Conservation (phyloP, 129 eudicot genomes). For the Flaveria robusta region DNA sequence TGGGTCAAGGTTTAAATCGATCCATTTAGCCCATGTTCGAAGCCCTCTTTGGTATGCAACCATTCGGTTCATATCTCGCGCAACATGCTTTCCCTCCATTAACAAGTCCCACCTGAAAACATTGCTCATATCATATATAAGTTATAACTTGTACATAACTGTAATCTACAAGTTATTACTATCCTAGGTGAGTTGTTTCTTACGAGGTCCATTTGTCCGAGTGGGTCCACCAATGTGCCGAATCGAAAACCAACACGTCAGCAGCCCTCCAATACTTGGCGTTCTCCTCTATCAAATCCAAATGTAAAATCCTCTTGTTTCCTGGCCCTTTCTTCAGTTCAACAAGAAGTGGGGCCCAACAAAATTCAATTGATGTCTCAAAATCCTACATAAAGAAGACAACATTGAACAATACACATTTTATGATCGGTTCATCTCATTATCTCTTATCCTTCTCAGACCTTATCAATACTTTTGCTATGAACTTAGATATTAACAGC, state of each 20-base stretch:
- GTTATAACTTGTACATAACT: background rate
- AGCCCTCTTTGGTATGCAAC: constrained; percentile 81
- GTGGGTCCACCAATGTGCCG: constrained; percentile 98
- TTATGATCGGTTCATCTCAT: too few species aligned
- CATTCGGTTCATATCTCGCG: constrained; percentile 61
- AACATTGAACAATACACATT: background rate
- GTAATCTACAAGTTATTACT: background rate
- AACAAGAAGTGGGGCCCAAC: constrained; percentile 91
- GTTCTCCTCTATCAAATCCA: constrained; percentile 85
- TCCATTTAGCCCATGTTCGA: constrained; percentile 83
- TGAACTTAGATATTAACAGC: too few species aligned
- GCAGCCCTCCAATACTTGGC: constrained; percentile 88
- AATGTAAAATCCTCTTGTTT: constrained; percentile 64
- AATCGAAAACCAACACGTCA: constrained; percentile 81
- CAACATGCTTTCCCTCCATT: constrained; percentile 69
- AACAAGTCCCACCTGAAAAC: constrained; percentile 71
- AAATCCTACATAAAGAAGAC: constrained; percentile 51
- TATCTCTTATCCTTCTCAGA: too few species aligned
- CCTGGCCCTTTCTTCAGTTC: constrained; percentile 60
- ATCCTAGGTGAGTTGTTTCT: constrained; percentile 13
- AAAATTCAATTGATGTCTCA: constrained; percentile 76
- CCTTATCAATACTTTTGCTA: too few species aligned
- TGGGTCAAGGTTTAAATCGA: constrained; percentile 80
- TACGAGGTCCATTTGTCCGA: constrained; percentile 73
- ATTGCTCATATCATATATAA: background rate